Conservation (phyloP, 441 rosid species). For the Erodium texanum region DNA sequence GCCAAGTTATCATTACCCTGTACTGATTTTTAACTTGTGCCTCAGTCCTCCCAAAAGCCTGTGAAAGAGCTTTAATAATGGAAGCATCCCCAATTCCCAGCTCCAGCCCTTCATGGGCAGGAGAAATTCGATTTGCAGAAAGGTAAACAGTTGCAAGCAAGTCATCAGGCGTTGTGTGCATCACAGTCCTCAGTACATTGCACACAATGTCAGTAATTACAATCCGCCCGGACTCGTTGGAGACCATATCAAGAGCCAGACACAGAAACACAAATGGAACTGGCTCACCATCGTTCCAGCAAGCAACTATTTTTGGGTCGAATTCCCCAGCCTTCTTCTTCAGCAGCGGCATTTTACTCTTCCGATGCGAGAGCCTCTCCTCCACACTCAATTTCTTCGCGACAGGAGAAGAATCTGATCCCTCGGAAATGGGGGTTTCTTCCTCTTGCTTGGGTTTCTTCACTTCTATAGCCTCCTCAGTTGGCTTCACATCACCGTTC, state of each 20-base stretch:
- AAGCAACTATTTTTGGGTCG: conserved; percentile 40
- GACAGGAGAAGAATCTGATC: neutral
- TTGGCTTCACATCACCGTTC: neutral
- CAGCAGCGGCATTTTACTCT: conserved; percentile 43
- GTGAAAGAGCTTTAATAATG: conserved; percentile 68
- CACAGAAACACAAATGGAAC: conserved; percentile 72
- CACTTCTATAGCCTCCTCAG: conserved; percentile 19
- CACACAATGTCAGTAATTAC: conserved; percentile 73
- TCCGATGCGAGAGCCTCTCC: conserved; percentile 39
- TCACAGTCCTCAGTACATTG: conserved; percentile 75
- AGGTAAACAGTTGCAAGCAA: conserved; percentile 60
- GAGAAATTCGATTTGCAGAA: conserved; percentile 64
- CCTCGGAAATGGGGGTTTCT: neutral
- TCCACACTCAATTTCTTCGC: conserved; percentile 30
- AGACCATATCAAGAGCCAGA: conserved; percentile 60
- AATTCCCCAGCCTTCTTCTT: conserved; percentile 62
- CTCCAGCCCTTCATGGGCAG: conserved; percentile 82
- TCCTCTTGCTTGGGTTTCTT: conserved; percentile 13
- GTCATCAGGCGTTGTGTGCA: conserved; percentile 67
- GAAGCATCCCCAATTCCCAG: conserved; percentile 74
- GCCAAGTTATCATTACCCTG: conserved; percentile 32
- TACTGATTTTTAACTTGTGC: conserved; percentile 52
- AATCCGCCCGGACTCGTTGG: conserved; percentile 60
- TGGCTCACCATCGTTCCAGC: conserved; percentile 67
- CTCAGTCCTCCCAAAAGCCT: conserved; percentile 82